Evolutionary conservation across 495 filamentous ascomycete genomes (phyloP).

Genomic region (Penicillium cinerascens): DNA sequence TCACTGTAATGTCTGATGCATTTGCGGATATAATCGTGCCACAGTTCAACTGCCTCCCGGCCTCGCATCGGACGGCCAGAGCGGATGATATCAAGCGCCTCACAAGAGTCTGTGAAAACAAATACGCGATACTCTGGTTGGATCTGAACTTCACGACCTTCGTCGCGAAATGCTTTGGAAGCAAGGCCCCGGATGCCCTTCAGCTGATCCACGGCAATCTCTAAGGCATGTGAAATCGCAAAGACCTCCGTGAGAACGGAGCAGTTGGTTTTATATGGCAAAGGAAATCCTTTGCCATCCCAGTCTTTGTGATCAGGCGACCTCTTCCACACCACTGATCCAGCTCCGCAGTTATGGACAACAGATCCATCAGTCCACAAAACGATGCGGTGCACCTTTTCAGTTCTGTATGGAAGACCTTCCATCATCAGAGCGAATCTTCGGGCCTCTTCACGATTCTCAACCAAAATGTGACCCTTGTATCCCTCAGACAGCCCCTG

Average conservation of each 20-base stretch:
- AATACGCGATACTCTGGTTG: not conserved
- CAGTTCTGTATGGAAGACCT: not conserved
- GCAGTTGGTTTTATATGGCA: not conserved
- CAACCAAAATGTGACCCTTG: not conserved
- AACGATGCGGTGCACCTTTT: not conserved
- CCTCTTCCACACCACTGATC: slow-evolving; percentile 1
- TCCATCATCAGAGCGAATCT: not conserved
- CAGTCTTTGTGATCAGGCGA: not conserved
- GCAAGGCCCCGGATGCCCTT: not conserved
- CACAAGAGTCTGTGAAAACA: no score
- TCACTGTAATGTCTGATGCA: no score
- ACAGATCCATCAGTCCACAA: slow-evolving; percentile 6
- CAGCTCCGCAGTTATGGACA: not conserved
- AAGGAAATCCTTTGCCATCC: not conserved
- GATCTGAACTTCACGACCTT: not conserved
- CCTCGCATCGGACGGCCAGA: no score
- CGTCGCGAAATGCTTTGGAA: not conserved
- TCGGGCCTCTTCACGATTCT: not conserved
- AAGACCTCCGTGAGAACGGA: not conserved
- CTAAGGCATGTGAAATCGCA: slow-evolving; percentile 2
- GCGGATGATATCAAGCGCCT: no score
- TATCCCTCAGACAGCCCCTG: not conserved
- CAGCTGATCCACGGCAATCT: not conserved
- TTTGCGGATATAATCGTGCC: no score
- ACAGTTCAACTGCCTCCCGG: no score